These are phyloP conservation scores for Rhododendron molle DNA, from an alignment of 148 eudicot genomes.

Conservation along the genomic window DNA sequence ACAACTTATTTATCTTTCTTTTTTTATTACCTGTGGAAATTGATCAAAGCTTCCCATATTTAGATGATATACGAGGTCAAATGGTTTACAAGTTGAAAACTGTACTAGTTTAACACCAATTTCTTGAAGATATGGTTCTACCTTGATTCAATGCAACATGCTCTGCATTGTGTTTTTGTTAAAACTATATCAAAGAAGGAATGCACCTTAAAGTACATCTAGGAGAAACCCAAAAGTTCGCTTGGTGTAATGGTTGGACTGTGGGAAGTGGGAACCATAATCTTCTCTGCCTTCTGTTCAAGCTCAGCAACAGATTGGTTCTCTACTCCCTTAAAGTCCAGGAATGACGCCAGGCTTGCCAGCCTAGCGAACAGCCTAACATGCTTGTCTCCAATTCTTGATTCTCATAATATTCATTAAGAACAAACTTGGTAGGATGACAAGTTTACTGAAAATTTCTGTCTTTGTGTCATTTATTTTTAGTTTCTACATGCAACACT, in stretches of 20 bases:
- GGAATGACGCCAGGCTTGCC: constrained; percentile 2
- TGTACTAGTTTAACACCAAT: background rate
- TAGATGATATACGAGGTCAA: background rate
- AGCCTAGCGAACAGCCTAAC: background rate
- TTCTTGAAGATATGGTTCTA: background rate
- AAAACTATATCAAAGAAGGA: background rate
- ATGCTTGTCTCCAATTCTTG: background rate
- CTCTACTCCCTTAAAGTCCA: background rate
- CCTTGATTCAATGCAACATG: background rate
- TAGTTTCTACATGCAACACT: background rate
- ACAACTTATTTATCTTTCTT: constrained; percentile 3
- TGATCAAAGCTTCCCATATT: background rate
- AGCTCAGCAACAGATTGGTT: background rate
- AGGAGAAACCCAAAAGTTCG: background rate
- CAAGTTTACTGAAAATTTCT: background rate
- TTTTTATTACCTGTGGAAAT: background rate
- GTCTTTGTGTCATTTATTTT: background rate
- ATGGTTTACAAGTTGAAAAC: background rate
- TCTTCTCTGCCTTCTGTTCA: background rate
- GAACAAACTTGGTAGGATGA: background rate
- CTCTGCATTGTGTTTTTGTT: background rate
- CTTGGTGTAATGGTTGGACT: background rate
- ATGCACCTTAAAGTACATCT: background rate
- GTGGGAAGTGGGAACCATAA: background rate
- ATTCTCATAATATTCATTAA: background rate